Conservation (phyloP, 257 asterid species). For the Solanum paucissectum region DNA sequence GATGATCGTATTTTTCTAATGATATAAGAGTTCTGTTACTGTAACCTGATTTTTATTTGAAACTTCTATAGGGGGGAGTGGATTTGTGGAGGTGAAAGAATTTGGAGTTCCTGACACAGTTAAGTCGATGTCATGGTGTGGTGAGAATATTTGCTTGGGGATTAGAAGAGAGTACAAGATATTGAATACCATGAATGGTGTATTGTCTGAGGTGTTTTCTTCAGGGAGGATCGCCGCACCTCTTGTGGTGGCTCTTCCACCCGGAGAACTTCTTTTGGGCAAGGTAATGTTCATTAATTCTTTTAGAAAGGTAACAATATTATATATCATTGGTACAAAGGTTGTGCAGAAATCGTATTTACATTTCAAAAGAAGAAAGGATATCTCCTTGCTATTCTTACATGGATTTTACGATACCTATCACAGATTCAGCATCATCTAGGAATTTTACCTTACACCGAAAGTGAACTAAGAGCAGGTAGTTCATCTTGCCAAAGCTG, state of each 20-base stretch:
- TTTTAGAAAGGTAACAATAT: background rate
- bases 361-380: background rate
- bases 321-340: background rate
- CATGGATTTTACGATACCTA: background rate
- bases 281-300: slow-evolving; percentile 36
- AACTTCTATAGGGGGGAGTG: slow-evolving; percentile 68
- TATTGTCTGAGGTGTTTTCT: slow-evolving; percentile 79
- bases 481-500: background rate
- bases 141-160: slow-evolving; percentile 92
- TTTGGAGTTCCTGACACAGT: slow-evolving; percentile 84
- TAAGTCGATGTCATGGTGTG: slow-evolving; percentile 96
- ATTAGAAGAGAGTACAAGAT: slow-evolving; percentile 72
- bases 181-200: slow-evolving; percentile 73
- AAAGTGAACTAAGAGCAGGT: background rate
- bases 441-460: background rate
- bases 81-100: slow-evolving; percentile 93
- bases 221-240: slow-evolving; percentile 97
- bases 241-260: slow-evolving; percentile 75
- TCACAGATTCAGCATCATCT: background rate
- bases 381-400: background rate
- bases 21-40: background rate
- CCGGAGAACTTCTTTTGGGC: slow-evolving; percentile 91
- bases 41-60: background rate
- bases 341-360: background rate
- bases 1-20: background rate